Percentiles rank a stretch among this genome's conserved stretches.
Evolutionary conservation across 192 early-diverging fungal genomes (phyloP).

Genomic region (Dispira parvispora): DNA sequence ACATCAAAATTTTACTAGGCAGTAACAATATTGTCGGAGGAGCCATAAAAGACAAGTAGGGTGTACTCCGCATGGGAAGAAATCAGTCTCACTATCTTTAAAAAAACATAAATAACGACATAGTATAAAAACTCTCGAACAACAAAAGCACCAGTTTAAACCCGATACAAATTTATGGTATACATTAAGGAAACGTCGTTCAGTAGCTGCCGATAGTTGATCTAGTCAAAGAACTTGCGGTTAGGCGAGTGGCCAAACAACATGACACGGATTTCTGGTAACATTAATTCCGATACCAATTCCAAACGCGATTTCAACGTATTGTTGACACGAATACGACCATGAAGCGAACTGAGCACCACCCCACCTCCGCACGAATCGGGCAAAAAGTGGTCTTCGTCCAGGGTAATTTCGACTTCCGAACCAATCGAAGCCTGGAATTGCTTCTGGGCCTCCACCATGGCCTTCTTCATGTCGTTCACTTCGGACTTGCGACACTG

Average conservation of each 20-base stretch:
- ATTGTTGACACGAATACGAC: conserved; percentile 73
- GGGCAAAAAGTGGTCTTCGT: conserved; percentile 45
- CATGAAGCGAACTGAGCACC: conserved; percentile 53
- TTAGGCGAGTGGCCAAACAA: conserved; percentile 84
- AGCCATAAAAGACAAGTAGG: not conserved
- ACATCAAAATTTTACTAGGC: not conserved
- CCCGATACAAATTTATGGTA: not conserved
- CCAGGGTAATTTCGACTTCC: conserved; percentile 31
- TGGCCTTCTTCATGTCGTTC: conserved; percentile 34
- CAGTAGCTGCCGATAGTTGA: not conserved
- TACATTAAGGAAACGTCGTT: not conserved
- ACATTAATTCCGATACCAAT: conserved; percentile 68
- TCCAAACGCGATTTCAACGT: conserved; percentile 81
- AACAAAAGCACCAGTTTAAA: not conserved
- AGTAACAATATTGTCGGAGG: not conserved
- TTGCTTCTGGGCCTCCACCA: conserved; percentile 24
- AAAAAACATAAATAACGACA: conserved; percentile 2
- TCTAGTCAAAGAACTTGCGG: conserved; percentile 83
- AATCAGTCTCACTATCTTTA: not conserved
- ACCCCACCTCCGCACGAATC: conserved; percentile 81
- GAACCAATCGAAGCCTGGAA: conserved; percentile 39
- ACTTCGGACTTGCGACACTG: conserved; percentile 56
- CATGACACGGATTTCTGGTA: conserved; percentile 78
- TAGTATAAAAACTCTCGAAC: not conserved
- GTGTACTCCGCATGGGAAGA: not conserved